Evolutionary conservation across 148 eudicot genomes (phyloP).

Genomic region (Silene latifolia): DNA sequence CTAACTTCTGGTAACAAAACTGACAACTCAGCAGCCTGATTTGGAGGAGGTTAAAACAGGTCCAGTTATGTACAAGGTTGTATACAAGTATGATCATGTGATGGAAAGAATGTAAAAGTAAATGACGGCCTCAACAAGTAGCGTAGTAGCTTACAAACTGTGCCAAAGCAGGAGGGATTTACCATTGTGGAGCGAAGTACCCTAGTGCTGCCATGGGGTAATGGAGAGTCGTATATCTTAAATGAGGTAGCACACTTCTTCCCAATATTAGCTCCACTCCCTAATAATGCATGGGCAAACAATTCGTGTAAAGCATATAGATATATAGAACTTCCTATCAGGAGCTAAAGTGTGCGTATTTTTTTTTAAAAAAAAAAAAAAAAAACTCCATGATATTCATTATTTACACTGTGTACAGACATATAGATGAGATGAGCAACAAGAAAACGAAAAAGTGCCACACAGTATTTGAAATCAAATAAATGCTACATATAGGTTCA

Average conservation of each 20-base stretch:
- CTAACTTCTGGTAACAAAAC: conserved; percentile 37
- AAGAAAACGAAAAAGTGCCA: neutral
- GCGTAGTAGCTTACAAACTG: conserved; percentile 6
- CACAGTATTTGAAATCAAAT: neutral
- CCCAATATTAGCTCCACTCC: conserved; percentile 23
- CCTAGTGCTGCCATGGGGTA: conserved; percentile 35
- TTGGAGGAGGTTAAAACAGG: conserved; percentile 8
- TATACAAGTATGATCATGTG: conserved; percentile 11
- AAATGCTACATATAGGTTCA: neutral
- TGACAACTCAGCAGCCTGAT: conserved; percentile 46
- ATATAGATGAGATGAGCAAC: neutral
- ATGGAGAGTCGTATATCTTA: conserved; percentile 33
- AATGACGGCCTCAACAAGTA: neutral
- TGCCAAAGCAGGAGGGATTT: conserved; percentile 15
- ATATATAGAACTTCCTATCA: neutral
- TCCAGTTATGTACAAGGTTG: neutral
- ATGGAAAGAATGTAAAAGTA: neutral
- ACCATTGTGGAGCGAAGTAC: conserved; percentile 43
- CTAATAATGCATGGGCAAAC: conserved; percentile 23
- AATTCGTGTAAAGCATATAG: conserved; percentile 3
- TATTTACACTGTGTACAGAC: neutral
- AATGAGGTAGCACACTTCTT: conserved; percentile 33
- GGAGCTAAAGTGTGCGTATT: neutral
- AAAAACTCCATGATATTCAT: neutral
- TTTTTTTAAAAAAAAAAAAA: no score